Evolutionary conservation across 768 basidiomycete species (phyloP).

Genomic region (Leccinum disarticulatum): DNA sequence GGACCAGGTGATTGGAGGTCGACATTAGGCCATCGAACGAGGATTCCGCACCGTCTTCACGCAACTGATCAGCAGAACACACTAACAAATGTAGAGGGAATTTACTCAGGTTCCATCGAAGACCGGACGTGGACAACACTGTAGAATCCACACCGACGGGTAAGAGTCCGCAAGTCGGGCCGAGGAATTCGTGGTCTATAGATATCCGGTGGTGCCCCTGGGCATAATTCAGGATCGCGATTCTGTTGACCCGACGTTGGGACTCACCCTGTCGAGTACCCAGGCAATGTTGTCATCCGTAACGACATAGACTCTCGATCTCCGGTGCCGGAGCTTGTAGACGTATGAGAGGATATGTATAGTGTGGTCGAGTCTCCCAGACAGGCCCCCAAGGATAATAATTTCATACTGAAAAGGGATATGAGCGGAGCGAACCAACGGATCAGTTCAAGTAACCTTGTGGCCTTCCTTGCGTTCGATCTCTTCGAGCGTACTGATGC

Average conservation of each 20-base stretch:
- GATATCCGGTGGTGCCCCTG: conserved; percentile 83
- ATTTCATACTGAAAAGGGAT: conserved; percentile 51
- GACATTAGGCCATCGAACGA: conserved; percentile 86
- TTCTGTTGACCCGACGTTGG: neutral
- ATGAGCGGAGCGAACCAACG: neutral
- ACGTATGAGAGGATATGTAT: conserved; percentile 85
- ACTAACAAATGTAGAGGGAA: conserved; percentile 5
- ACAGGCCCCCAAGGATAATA: conserved; percentile 82
- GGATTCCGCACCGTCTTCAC: conserved; percentile 58
- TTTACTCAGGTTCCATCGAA: conserved; percentile 88
- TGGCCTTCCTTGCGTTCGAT: conserved; percentile 47
- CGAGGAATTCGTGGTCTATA: conserved; percentile 72
- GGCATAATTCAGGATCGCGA: neutral
- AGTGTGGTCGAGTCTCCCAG: conserved; percentile 93
- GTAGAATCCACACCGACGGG: conserved; percentile 84
- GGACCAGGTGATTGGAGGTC: conserved; percentile 89
- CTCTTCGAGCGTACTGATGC: conserved; percentile 60
- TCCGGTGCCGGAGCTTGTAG: conserved; percentile 68
- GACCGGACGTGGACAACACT: conserved; percentile 75
- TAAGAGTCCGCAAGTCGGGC: conserved; percentile 91
- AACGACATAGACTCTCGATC: conserved; percentile 65
- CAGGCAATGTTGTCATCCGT: conserved; percentile 93
- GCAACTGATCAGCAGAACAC: conserved; percentile 5
- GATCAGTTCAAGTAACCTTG: conserved; percentile 32
- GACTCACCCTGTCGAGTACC: conserved; percentile 74